Evolutionary conservation across 2,329 filamentous ascomycete species (phyloP), one percentile per base, ranked within the genome.

Genomic region (Neofusicoccum ribis): DNA sequence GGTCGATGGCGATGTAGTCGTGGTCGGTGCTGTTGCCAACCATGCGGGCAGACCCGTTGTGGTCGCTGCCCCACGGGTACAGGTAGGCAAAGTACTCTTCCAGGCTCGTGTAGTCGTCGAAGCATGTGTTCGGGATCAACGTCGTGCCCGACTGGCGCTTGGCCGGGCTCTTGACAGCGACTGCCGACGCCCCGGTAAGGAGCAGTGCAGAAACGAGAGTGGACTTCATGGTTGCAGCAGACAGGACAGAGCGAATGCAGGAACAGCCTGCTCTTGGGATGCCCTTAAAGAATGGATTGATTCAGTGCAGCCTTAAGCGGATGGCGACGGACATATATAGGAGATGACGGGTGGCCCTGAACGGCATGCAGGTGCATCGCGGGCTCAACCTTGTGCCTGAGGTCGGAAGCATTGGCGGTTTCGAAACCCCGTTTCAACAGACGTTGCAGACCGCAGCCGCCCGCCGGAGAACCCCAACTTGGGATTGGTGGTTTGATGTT

Each of bases 11-110:
- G 52, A 85, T 80, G 44, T 85, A 80, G 9, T 75, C 70, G 58
- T 79, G 74, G 68, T 79, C 69, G 61, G 20, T 44, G 61, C 47
- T 52, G 61, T 63, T 54, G 61, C 61, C 61, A 11, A 54, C 49
- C 85, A 87, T 87, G 41, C 84, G 83, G 0, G 85, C 84, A 0
- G 79, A 82, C 46, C 85, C 85, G 70, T 87, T 87, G 75, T 87
- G 85, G 69, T 84, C 82, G 17, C 79, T 82, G 23, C 85, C 85
- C 85, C 85, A 86, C 2, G 84, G 84, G 70, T 87, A 87, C 68
- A 83, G 80, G 73, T 84, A 84, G 62, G 72, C 73, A 76, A 84
- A 87, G 73, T 83, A 77, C 50, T 75, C 56, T 44, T 77, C 73
- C 17, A 78, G 69, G 9, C 67, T 71, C 2, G 71, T 54, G 50